A percentile compares a stretch with the other conserved stretches of the same genome.
These are phyloP conservation scores for Puccinia novopanici DNA, from an alignment of 1,284 basidiomycete genomes.

Conservation along the genomic window DNA sequence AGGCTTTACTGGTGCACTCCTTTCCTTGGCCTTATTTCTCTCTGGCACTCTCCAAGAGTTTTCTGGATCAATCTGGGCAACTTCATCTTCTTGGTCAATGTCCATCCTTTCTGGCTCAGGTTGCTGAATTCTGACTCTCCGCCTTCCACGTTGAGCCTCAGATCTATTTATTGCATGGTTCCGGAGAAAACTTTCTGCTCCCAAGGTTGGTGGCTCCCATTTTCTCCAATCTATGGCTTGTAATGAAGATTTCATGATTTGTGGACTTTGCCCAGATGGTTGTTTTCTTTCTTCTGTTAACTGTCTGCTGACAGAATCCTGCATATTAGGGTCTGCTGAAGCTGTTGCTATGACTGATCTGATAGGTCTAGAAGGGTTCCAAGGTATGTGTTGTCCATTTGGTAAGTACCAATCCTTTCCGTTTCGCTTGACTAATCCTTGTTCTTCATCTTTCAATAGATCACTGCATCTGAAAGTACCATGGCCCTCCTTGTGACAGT, in stretches of 20 bases:
- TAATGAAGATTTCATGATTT: not conserved
- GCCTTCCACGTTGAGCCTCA: not conserved
- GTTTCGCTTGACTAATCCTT: not conserved
- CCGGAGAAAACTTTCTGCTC: not conserved
- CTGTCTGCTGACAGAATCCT: not conserved
- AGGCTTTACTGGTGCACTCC: too few relatives aligned
- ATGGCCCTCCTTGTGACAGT: not conserved
- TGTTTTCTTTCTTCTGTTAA: not conserved
- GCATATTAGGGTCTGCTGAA: not conserved
- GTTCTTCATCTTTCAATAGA: not conserved
- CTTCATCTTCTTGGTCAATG: not conserved
- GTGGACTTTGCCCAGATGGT: not conserved
- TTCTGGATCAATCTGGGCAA: too few relatives aligned
- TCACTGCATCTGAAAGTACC: not conserved
- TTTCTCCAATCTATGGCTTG: too few relatives aligned
- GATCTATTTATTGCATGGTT: not conserved
- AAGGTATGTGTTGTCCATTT: not conserved
- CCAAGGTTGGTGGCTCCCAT: not conserved
- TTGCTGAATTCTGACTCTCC: not conserved
- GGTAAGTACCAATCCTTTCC: not conserved
- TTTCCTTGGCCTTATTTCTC: too few relatives aligned
- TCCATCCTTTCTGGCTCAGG: not conserved
- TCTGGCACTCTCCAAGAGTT: too few relatives aligned
- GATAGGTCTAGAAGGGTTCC: not conserved
- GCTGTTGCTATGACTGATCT: not conserved